Evolutionary conservation across 768 basidiomycete species (phyloP), one percentile per base, ranked within the genome.

Genomic region (Xerocomus potaroensis): DNA sequence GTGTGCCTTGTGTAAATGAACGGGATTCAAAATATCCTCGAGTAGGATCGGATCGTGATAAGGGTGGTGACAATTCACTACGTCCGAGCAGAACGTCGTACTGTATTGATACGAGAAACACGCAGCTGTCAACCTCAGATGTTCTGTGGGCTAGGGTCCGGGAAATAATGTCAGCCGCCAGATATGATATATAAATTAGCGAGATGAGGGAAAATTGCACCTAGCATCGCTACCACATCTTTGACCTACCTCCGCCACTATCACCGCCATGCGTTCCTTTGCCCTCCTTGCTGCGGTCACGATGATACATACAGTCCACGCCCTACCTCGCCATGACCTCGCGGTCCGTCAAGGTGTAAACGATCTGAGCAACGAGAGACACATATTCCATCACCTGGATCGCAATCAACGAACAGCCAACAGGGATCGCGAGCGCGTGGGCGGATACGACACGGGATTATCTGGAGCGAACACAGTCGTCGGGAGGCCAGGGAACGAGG

Each of bases 381-480:
- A 64, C 36, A 21, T 59, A 22, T 62, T 64, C 45, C 62, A 64
- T 16, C 62, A 66, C 43, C 26, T 64, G 38, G 64, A 66, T 42
- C 65, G 54, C 14, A 66, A 62, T 43, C 65, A 45, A 31, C 52
- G 48, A 18, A 63, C 60, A 8, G 57, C 59, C 46, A 43, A 43
- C 45, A 50, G 33, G 8, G 43, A 51, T 33, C 57, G 43, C 34
- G 44, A 49, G 16, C 49, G 29, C 29, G 22, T n/a, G 9, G 30
- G 42, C 26, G 18, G 30, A 27, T 41, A 27, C n/a, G 22, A 31
- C 38, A 32, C 34, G 8, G 44, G 41, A 38, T 29, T 26, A 12
- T 15, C 45, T 11, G 44, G 26, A 22, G 1, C 27, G 8, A 22
- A 43, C 18, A n/a, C n/a, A n/a, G 35, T 34, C 33, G 33, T 16